Evolutionary conservation across 2,329 filamentous ascomycete species (phyloP).

Genomic region (Seiridium cupressi): DNA sequence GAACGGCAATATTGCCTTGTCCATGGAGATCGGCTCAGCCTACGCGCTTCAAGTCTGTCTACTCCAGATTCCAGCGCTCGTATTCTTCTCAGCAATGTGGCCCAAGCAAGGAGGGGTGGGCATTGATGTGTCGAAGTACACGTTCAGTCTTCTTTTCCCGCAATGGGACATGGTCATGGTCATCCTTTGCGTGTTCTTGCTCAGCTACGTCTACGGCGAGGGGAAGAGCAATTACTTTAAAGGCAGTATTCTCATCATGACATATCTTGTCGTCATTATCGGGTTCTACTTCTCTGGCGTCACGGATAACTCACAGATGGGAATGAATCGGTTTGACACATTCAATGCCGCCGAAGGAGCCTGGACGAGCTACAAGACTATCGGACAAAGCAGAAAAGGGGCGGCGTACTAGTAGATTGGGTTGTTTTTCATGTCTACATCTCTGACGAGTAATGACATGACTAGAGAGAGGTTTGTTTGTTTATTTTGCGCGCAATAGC

Average conservation of each 20-base stretch:
- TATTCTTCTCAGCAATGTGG: slow-evolving; percentile 83
- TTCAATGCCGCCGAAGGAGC: slow-evolving; percentile 45
- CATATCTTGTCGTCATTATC: slow-evolving; percentile 86
- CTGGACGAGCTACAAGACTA: slow-evolving; percentile 52
- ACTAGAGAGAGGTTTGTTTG: neutral
- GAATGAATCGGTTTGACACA: slow-evolving; percentile 51
- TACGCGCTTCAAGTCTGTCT: slow-evolving; percentile 96
- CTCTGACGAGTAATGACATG: neutral
- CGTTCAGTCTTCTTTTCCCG: slow-evolving; percentile 88
- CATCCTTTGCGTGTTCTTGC: slow-evolving; percentile 90
- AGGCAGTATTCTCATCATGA: slow-evolving; percentile 89
- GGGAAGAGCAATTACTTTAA: slow-evolving; percentile 99
- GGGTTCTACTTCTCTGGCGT: slow-evolving; percentile 84
- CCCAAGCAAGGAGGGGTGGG: slow-evolving; percentile 39
- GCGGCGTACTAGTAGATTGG: slow-evolving; percentile 27
- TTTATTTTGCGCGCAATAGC: neutral
- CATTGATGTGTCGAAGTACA: slow-evolving; percentile 53
- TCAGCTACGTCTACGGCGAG: slow-evolving; percentile 97
- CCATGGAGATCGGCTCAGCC: slow-evolving; percentile 98
- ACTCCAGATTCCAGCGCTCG: slow-evolving; percentile 88
- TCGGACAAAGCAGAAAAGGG: slow-evolving; percentile 44
- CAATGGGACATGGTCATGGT: slow-evolving; percentile 99
- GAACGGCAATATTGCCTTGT: slow-evolving; percentile 98
- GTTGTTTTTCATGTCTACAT: slow-evolving; percentile 10
- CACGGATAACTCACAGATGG: slow-evolving; percentile 35